phyloP scores from a whole-genome alignment of 2,329 filamentous ascomycete species.

The Pyricularia grisea region DNA sequence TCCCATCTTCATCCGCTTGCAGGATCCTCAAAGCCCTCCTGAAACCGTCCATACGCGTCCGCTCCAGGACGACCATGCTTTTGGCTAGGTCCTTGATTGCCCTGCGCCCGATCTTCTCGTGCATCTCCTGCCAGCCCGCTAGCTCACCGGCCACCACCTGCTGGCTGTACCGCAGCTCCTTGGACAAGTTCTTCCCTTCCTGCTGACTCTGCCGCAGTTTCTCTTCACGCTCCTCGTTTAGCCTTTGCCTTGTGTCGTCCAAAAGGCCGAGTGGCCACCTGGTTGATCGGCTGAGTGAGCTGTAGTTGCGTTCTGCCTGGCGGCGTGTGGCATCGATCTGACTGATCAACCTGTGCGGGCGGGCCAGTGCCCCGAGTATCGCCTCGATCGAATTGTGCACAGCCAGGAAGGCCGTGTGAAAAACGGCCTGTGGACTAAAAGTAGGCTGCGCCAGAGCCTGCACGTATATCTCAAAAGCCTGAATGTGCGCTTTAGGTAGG shows the following conservation, averaged over 20 bases:
- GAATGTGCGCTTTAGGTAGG: constrained; percentile 57
- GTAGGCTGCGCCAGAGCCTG: constrained; percentile 56
- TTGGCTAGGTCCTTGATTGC: constrained; percentile 69
- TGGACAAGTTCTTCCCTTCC: constrained; percentile 65
- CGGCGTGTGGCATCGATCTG: constrained; percentile 67
- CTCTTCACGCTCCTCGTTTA: constrained; percentile 76
- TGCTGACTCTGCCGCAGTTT: constrained; percentile 60
- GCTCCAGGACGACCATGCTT: constrained; percentile 72
- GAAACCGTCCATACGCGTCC: constrained; percentile 70
- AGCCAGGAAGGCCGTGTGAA: constrained; percentile 69
- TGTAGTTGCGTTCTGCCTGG: constrained; percentile 68
- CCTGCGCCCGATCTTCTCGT: constrained; percentile 65
- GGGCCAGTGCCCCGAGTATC: constrained; percentile 67
- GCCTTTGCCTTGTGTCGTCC: constrained; percentile 76
- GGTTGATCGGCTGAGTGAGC: constrained; percentile 62
- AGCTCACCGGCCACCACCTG: constrained; percentile 86
- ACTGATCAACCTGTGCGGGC: constrained; percentile 68
- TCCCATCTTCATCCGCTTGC: constrained; percentile 11
- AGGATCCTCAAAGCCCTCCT: constrained; percentile 65
- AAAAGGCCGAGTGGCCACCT: constrained; percentile 75
- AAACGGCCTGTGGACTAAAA: constrained; percentile 60
- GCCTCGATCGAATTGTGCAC: constrained; percentile 80
- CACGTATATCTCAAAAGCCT: constrained; percentile 65
- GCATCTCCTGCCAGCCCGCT: constrained; percentile 87
- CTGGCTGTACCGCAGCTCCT: constrained; percentile 84